phyloP scores from a whole-genome alignment of 305 asterid species.

The Fraxinus platypoda region DNA sequence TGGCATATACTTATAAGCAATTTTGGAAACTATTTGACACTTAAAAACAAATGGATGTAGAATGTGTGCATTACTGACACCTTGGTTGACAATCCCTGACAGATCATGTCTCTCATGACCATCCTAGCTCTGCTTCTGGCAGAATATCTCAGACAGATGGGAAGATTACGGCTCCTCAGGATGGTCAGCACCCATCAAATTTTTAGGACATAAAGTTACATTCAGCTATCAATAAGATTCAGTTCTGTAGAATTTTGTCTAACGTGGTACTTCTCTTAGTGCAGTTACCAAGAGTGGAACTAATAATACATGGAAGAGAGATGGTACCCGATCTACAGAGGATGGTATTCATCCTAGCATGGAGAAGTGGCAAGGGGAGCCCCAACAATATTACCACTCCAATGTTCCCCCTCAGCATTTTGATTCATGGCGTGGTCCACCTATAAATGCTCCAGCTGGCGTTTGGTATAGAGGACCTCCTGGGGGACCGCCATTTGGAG shows the following conservation, averaged over 20 bases:
- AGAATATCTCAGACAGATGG: constrained; percentile 42
- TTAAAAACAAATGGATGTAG: constrained; percentile 6
- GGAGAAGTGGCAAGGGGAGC: constrained; percentile 85
- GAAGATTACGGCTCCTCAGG: constrained; percentile 37
- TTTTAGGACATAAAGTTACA: neutral
- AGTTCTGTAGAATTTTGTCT: constrained; percentile 9
- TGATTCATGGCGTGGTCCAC: constrained; percentile 88
- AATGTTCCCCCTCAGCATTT: constrained; percentile 69
- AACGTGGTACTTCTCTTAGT: constrained; percentile 22
- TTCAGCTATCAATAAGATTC: neutral
- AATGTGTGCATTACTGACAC: constrained; percentile 21
- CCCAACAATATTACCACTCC: constrained; percentile 62
- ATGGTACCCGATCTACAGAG: constrained; percentile 50
- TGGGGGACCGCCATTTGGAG: constrained; percentile 71
- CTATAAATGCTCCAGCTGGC: constrained; percentile 68
- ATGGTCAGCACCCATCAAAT: constrained; percentile 48
- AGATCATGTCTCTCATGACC: constrained; percentile 46
- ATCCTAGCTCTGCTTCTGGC: constrained; percentile 80
- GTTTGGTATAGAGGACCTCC: constrained; percentile 90
- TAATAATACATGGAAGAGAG: constrained; percentile 60
- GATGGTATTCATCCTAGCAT: constrained; percentile 55
- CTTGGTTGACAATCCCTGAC: constrained; percentile 27
- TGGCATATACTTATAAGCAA: constrained; percentile 8
- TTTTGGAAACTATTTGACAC: constrained; percentile 8
- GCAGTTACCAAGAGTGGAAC: constrained; percentile 63